Conservation (phyloP, 495 filamentous ascomycete genomes). For the Penicillium angulare region DNA sequence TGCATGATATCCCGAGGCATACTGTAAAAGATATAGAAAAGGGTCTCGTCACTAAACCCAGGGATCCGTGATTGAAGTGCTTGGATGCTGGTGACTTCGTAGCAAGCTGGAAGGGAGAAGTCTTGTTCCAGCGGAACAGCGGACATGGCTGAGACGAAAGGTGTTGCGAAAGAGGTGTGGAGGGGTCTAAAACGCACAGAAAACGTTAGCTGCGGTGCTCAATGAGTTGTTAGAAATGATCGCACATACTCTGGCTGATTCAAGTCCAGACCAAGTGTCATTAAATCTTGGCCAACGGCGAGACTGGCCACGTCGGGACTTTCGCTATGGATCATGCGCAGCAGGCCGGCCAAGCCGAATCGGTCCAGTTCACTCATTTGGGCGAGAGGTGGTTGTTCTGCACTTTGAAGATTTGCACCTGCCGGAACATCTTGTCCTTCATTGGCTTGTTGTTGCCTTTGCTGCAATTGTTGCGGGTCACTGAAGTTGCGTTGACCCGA, state of each 20-base stretch:
- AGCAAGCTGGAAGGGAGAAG: conserved; percentile 77
- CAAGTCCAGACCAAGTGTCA: conserved; percentile 73
- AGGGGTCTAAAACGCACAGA: conserved; percentile 44
- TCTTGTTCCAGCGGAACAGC: conserved; percentile 70
- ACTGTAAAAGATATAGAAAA: conserved; percentile 95
- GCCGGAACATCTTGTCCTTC: conserved; percentile 39
- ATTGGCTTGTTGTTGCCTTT: conserved; percentile 36
- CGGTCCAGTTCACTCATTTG: conserved; percentile 79
- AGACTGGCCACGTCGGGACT: conserved; percentile 74
- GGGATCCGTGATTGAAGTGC: conserved; percentile 72
- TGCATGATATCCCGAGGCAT: conserved; percentile 82
- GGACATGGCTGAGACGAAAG: conserved; percentile 68
- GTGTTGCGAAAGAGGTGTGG: conserved; percentile 63
- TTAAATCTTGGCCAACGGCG: conserved; percentile 76
- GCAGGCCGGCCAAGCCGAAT: conserved; percentile 76
- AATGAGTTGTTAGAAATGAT: conserved; percentile 7
- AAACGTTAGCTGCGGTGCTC: not conserved
- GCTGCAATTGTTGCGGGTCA: conserved; percentile 35
- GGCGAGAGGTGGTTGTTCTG: conserved; percentile 58
- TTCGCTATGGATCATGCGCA: conserved; percentile 74
- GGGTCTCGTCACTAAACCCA: conserved; percentile 84
- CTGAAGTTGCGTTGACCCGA: conserved; percentile 35
- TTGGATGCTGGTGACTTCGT: conserved; percentile 83
- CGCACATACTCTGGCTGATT: conserved; percentile 70
- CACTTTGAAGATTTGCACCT: conserved; percentile 29